phyloP scores from a whole-genome alignment of 371 early-diverging fungal species.

The Haplosporangium sp. region DNA sequence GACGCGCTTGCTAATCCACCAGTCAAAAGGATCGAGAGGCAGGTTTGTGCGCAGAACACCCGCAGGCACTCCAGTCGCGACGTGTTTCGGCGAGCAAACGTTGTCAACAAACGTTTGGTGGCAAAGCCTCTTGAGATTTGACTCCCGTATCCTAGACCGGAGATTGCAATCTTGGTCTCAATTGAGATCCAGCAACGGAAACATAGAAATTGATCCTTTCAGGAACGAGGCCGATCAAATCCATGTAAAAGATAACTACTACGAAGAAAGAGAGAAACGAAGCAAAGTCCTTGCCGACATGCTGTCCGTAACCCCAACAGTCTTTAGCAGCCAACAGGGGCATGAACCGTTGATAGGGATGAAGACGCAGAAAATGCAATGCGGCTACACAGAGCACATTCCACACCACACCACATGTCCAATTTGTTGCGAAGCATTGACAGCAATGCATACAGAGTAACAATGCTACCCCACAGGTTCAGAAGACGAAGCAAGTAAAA shows the following conservation, averaged over 20 bases:
- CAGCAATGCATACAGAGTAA: too few species aligned
- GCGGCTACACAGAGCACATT: neutral
- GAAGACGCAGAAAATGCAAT: neutral
- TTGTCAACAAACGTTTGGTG: neutral
- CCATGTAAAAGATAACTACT: neutral
- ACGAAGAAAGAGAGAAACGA: neutral
- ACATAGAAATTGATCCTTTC: constrained; percentile 2
- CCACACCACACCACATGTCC: neutral
- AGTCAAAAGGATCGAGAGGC: too few species aligned
- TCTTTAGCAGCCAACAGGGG: neutral
- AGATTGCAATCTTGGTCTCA: neutral
- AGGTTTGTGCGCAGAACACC: neutral
- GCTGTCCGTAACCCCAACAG: neutral
- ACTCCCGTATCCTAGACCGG: neutral
- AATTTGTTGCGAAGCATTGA: too few species aligned
- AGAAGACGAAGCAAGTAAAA: too few species aligned
- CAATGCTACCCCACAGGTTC: too few species aligned
- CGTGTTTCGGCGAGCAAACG: neutral
- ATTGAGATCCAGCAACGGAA: neutral
- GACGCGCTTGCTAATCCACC: too few species aligned
- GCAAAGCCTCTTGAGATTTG: neutral
- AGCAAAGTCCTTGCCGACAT: neutral
- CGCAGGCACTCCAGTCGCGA: neutral
- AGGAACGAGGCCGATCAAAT: constrained; percentile 4
- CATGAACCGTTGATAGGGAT: neutral